These are phyloP conservation scores for Anthracocystis panici-leucophaei DNA, from an alignment of 1,284 basidiomycete species.

Conservation along the genomic window DNA sequence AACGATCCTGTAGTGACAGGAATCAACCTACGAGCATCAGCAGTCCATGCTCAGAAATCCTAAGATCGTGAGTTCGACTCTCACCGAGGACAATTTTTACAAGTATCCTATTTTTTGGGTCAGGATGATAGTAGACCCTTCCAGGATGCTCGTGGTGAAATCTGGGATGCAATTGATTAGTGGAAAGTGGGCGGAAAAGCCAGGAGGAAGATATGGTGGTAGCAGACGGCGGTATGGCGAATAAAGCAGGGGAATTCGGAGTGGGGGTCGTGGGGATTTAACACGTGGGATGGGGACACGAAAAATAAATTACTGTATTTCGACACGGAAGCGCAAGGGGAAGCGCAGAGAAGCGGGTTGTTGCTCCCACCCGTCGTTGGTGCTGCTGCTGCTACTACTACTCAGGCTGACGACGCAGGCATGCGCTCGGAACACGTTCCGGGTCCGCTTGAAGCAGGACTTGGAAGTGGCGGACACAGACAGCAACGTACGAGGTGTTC, in stretches of 20 bases:
- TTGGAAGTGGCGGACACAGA: too few species aligned
- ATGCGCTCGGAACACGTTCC: too few species aligned
- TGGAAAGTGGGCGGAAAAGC: background rate
- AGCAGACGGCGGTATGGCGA: background rate
- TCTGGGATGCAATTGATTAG: background rate
- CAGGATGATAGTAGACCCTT: background rate
- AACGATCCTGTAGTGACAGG: constrained; percentile 37
- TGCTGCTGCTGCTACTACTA: too few species aligned
- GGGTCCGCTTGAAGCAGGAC: too few species aligned
- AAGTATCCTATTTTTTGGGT: background rate
- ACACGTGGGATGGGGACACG: background rate
- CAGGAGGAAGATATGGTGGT: background rate
- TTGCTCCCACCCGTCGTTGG: too few species aligned
- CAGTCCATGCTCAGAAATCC: constrained; percentile 31
- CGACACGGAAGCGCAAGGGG: too few species aligned
- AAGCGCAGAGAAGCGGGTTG: too few species aligned
- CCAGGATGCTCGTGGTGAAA: background rate
- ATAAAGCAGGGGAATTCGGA: background rate
- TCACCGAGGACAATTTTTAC: constrained; percentile 37
- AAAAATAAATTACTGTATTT: too few species aligned
- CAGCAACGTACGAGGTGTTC: too few species aligned
- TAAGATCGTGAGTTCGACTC: constrained; percentile 56
- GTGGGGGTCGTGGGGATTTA: background rate
- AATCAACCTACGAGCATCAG: constrained; percentile 34
- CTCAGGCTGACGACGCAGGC: too few species aligned